Evolutionary conservation across 257 asterid species (phyloP).

Genomic region (Solanum chmielewskii): DNA sequence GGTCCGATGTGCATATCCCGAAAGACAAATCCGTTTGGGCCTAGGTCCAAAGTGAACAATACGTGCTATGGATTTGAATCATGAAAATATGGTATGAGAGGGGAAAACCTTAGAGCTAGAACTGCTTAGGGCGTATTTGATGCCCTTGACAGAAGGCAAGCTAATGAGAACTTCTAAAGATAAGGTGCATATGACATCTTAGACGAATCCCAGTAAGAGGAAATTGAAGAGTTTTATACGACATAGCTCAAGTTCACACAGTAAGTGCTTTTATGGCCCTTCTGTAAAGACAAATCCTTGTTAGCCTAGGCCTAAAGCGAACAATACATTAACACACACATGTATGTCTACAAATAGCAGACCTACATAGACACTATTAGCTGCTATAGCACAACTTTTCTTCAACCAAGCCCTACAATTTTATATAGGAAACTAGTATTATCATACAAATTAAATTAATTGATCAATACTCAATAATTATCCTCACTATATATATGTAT

Average conservation of each 20-base stretch:
- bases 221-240: background rate
- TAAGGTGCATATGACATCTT: background rate
- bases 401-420: background rate
- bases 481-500: background rate
- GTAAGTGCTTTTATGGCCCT: background rate
- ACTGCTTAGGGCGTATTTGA: background rate
- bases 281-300: background rate
- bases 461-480: background rate
- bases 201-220: background rate
- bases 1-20: accelerated
- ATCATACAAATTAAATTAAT: background rate
- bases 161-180: background rate
- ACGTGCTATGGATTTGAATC: background rate
- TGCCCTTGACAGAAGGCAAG: background rate
- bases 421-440: background rate
- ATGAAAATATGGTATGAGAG: background rate
- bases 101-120: background rate
- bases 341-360: background rate
- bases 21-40: background rate
- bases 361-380: background rate
- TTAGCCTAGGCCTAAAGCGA: background rate
- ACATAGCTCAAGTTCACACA: background rate
- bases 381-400: background rate
- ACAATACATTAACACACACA: background rate
- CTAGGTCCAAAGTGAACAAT: background rate